Base-by-base conservation (phyloP, 2,329 filamentous ascomycete species). In the Dothiorella sarmentorum region DNA sequence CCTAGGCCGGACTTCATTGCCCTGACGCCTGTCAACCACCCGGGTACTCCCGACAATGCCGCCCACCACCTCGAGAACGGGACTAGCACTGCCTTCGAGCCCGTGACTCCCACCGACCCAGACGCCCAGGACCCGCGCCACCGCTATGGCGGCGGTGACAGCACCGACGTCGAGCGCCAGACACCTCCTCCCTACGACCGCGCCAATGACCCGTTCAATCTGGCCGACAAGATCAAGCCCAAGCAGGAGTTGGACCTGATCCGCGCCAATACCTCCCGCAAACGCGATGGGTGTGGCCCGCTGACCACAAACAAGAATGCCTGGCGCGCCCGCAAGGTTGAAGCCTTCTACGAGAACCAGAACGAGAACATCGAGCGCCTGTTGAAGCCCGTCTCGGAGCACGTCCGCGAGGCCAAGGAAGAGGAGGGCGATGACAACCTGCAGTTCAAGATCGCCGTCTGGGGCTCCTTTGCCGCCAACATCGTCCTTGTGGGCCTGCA, bases 321-420 rank as follows among this genome's bases (percentile, higher is more conserved):
- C n/a, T 61, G 72, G 63, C 68, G 74, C 63, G 73, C 81, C 13
- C 80, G 77, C 63, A 86, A 83, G 67, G 72, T 97, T 15, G 82
- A 89, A 67, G 83, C 85, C 52, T 97, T 97, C 77, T 97, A 97
- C 79, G 84, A 90, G 71, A 81, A 82, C 27, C 93, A 99, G 71
- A 99, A 99, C 71, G 90, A 92, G 71, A 92, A 90, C 66, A 99
- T 99, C 64, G 85, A 96, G 76, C 85, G 90, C 10, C 83, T 97
- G 75, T 81, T 97, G 64, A 97, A 96, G 76, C 87, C 89, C 2
- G 93, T 97, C 2, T 91, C 96, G 68, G 91, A 97, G 69, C 94
- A 97, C 75, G 81, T 89, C 17, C 85, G 87, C 33, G 87, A 91
- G 47, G 92, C 92, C 33, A 87, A 85, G 63, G 88, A 95, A 66